phyloP scores from a whole-genome alignment of 192 early-diverging fungal genomes.

The Bifiguratus adelaidae region DNA sequence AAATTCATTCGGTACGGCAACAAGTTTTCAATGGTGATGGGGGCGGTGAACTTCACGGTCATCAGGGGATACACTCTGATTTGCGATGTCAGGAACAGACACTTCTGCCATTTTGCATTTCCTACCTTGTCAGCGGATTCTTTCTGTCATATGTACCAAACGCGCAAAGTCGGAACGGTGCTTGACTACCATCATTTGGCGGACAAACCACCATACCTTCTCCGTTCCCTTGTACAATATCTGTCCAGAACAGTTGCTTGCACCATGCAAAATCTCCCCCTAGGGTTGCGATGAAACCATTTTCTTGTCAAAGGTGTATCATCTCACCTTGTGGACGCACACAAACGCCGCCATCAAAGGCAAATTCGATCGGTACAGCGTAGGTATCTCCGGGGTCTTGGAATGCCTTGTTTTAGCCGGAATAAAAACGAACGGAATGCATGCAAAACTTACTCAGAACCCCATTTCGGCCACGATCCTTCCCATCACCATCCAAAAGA shows the following conservation, averaged over 20 bases:
- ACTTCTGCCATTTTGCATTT: too few species aligned
- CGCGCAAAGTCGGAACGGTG: conserved; percentile 38
- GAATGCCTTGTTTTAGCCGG: not conserved
- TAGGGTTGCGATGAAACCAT: not conserved
- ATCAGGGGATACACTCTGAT: conserved; percentile 53
- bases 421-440: conserved; percentile 13
- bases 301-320: not conserved
- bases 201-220: conserved; percentile 24
- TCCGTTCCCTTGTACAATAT: conserved; percentile 20
- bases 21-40: conserved; percentile 70
- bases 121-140: conserved; percentile 5
- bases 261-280: conserved; percentile 53
- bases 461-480: conserved; percentile 19
- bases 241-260: conserved; percentile 56
- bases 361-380: conserved; percentile 59
- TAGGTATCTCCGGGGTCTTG: conserved; percentile 45
- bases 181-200: not conserved
- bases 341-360: conserved; percentile 53
- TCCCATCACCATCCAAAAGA: conserved; percentile 35
- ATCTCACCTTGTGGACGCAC: conserved; percentile 53
- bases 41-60: conserved; percentile 39
- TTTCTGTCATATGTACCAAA: conserved; percentile 19
- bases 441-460: conserved; percentile 2
- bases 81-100: not conserved
- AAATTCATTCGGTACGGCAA: conserved; percentile 64